Base-by-base conservation (phyloP, 495 filamentous ascomycete genomes). In the Talaromyces trachyspermus region DNA sequence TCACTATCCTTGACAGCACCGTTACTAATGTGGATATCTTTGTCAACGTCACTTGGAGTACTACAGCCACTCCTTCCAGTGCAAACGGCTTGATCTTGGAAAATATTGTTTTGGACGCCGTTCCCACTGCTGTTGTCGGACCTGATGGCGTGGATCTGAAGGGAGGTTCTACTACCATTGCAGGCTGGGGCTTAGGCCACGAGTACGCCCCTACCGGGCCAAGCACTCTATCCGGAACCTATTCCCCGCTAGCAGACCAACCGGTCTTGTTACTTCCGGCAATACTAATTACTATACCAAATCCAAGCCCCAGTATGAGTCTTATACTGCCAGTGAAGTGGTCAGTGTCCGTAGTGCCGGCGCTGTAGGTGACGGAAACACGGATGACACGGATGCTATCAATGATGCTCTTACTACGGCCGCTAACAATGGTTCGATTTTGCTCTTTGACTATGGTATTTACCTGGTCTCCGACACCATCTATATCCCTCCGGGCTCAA, bases 31-130 rank as follows among this genome's bases (percentile, higher is more conserved):
- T 79, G 56, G 61, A 64, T 9, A 71, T 73, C 14, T 88, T 84
- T 57, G 74, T 95, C 49, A 73, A 77, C 43, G 94, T 88, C 47
- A 77, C 79, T 5, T 90, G 82, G 71, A 61, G 52, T 8, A 68
- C 75, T 49, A 66, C 75, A 11, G 74, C 68, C 26, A 69, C 72
- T 17, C 75, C 82, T 9, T 56, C 74, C 25, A 81, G 84, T 51
- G 89, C 85, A 56, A 86, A 84, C 48, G 88, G 83, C 5, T 71
- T 95, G 20, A 70, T 95, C 39, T 62, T 97, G 15, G 88, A 95
- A 59, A 95, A 97, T 50, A 85, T 94, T 30, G 84, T 87, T 54
- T 83, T 95, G 59, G 67, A 61, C 17, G 74, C 74, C 23, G 74
- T 75, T 24, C 61, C 60, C 23, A 53, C 62, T 23, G 80, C 76